Evolutionary conservation across 2,329 filamentous ascomycete genomes (phyloP).

Genomic region (Colletotrichum costaricense): DNA sequence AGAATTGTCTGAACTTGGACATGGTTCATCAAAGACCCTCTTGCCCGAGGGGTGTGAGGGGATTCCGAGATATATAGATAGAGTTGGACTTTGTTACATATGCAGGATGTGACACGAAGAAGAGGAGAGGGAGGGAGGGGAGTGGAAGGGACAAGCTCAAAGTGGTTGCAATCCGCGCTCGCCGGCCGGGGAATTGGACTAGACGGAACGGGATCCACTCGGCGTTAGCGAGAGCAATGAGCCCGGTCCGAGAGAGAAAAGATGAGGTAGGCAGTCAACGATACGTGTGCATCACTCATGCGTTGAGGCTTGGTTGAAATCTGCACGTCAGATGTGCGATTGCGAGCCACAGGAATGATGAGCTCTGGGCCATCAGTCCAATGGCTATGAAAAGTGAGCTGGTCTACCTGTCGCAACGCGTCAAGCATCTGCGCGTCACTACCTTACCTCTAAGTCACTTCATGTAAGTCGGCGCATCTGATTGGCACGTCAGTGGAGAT

Average conservation of each 20-base stretch:
- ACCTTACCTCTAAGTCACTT: background rate
- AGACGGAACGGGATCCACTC: background rate
- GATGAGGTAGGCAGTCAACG: background rate
- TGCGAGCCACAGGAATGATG: background rate
- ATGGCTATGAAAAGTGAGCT: background rate
- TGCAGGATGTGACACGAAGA: background rate
- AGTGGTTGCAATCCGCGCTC: background rate
- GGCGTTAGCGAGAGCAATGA: conserved; percentile 1
- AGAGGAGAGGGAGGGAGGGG: background rate
- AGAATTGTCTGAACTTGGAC: conserved; percentile 25
- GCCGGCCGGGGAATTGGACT: background rate
- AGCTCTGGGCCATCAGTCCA: too few relatives aligned
- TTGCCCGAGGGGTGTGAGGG: background rate
- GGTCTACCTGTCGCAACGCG: background rate
- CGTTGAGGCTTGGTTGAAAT: background rate
- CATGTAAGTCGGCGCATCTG: background rate
- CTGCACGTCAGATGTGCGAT: background rate
- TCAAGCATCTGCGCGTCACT: conserved; percentile 13
- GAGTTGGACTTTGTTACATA: background rate
- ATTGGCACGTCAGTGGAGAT: background rate
- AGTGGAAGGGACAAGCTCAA: background rate
- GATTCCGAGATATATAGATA: conserved; percentile 15
- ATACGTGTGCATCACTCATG: background rate
- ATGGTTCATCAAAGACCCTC: conserved; percentile 1
- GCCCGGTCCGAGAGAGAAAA: background rate